phyloP scores from a whole-genome alignment of 2,329 filamentous ascomycete species.

The Alternaria longipes region DNA sequence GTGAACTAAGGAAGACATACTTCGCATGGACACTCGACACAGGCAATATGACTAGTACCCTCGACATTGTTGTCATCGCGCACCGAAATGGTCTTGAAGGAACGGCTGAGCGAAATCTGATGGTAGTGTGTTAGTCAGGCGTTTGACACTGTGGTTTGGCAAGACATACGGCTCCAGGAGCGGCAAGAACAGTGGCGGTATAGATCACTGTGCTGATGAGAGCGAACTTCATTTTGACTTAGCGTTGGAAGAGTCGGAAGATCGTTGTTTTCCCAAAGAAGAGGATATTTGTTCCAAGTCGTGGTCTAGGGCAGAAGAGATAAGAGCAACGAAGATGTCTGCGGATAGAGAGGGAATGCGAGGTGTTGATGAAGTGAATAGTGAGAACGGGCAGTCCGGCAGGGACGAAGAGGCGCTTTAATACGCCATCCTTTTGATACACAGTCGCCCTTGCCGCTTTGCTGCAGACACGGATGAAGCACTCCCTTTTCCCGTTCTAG shows the following conservation, averaged over 20 bases:
- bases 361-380: neutral
- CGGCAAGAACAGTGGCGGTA: conserved; percentile 10
- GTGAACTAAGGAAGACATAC: neutral
- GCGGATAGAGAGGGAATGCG: neutral
- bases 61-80: conserved; percentile 1
- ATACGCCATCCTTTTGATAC: neutral
- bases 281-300: neutral
- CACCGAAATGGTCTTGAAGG: conserved; percentile 9
- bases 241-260: neutral
- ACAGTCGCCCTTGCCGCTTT: neutral
- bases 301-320: neutral
- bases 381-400: neutral
- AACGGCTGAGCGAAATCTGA: conserved; percentile 12
- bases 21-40: conserved; percentile 12
- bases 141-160: neutral
- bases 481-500: neutral
- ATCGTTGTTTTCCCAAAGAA: neutral
- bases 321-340: neutral
- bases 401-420: neutral
- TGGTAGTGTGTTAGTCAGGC: neutral
- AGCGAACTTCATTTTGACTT: conserved; percentile 10
- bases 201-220: conserved; percentile 9
- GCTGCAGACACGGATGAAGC: neutral
- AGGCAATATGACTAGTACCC: conserved; percentile 6
- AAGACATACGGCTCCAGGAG: conserved; percentile 10